A percentile compares a stretch with the other conserved stretches of the same genome.
Evolutionary conservation across 768 basidiomycete genomes (phyloP).

Genomic region (Agaricus blazei): DNA sequence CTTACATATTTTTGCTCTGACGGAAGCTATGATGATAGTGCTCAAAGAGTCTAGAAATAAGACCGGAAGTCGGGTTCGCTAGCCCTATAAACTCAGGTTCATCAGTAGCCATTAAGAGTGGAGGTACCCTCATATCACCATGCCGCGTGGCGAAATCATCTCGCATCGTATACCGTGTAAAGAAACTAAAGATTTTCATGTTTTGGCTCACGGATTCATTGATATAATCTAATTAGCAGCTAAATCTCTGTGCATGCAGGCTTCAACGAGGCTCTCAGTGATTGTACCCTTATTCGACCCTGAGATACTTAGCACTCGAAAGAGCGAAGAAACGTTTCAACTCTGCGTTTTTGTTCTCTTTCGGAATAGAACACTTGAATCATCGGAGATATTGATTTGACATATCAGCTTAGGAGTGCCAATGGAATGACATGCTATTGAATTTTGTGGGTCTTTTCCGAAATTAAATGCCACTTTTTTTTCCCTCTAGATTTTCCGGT

Average conservation of each 20-base stretch:
- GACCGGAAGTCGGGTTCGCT: not conserved
- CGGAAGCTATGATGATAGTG: not conserved
- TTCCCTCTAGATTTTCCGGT: not conserved
- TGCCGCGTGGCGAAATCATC: not conserved
- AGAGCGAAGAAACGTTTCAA: no score
- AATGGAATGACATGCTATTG: not conserved
- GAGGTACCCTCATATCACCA: not conserved
- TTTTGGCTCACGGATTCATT: constrained; percentile 3
- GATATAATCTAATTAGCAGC: not conserved
- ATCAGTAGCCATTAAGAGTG: not conserved
- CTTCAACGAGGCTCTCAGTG: constrained; percentile 6
- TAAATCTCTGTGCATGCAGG: constrained; percentile 3
- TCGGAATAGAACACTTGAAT: not conserved
- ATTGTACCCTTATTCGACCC: not conserved
- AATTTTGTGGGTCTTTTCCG: constrained; percentile 2
- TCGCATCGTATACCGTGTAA: not conserved
- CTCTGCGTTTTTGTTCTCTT: no score
- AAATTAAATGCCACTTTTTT: not conserved
- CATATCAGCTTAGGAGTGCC: not conserved
- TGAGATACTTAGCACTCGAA: not conserved
- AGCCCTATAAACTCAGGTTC: not conserved
- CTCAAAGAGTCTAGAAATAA: not conserved
- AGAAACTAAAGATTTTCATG: constrained; percentile 6
- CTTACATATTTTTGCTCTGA: not conserved
- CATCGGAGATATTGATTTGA: not conserved